phyloP scores from a whole-genome alignment of 352 stramenopile species.

The Thalassiosira mediterranea region DNA sequence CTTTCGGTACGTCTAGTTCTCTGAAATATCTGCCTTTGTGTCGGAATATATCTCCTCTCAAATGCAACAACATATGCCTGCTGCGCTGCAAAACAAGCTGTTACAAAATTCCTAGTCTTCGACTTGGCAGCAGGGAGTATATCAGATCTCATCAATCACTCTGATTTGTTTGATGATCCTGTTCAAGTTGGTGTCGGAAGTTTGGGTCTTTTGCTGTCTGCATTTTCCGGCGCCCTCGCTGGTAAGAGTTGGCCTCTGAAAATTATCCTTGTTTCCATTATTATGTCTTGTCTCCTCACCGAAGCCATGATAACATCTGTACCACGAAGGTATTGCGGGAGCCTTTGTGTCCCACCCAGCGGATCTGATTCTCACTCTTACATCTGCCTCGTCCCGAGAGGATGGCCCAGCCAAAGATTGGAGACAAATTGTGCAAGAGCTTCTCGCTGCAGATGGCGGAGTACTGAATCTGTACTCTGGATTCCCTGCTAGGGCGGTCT shows the following conservation, averaged over 20 bases:
- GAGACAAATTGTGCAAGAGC: conserved; percentile 77
- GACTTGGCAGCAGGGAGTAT: conserved; percentile 80
- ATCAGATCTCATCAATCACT: conserved; percentile 69
- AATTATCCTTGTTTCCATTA: no score
- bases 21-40: no score
- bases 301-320: no score
- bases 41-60: no score
- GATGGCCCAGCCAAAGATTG: conserved; percentile 65
- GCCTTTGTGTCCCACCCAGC: conserved; percentile 81
- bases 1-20: no score
- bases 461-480: conserved; percentile 80
- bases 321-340: conserved; percentile 58
- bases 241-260: conserved; percentile 41
- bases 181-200: conserved; percentile 77
- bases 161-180: conserved; percentile 57
- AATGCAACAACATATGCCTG: no score
- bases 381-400: conserved; percentile 48
- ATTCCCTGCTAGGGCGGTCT: conserved; percentile 79
- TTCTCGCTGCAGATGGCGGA: conserved; percentile 75
- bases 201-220: conserved; percentile 74
- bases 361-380: conserved; percentile 84
- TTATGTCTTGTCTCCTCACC: no score
- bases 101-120: conserved; percentile 87
- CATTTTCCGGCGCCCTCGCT: conserved; percentile 79
- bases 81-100: no score